These are phyloP conservation scores for Hanseniaspora occidentalis DNA, from an alignment of 805 yeast species.

Conservation along the genomic window DNA sequence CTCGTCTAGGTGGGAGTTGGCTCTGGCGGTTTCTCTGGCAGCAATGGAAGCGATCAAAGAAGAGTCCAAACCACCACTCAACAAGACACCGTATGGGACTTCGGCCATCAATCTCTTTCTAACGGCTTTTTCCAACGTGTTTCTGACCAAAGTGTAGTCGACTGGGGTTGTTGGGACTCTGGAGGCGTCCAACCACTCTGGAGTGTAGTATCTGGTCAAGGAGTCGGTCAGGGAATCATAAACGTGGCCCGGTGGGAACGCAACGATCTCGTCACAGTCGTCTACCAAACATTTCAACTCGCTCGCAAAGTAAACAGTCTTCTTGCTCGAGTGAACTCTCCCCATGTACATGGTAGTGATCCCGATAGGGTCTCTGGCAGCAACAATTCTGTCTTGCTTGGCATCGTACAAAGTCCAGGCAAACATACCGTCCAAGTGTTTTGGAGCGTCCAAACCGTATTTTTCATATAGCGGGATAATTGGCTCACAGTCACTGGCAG, in stretches of 20 bases:
- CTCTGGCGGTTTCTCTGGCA: constrained; percentile 82
- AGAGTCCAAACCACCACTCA: constrained; percentile 96
- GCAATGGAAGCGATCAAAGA: constrained; percentile 95
- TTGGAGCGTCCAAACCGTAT: constrained; percentile 83
- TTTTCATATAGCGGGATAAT: constrained; percentile 86
- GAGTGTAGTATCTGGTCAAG: constrained; percentile 77
- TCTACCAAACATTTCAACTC: constrained; percentile 90
- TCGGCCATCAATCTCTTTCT: constrained; percentile 99
- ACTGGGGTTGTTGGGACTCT: constrained; percentile 65
- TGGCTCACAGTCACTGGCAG: constrained; percentile 93
- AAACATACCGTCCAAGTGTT: constrained; percentile 93
- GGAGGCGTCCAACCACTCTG: constrained; percentile 86
- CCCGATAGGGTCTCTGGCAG: constrained; percentile 98
- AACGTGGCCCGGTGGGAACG: constrained; percentile 98
- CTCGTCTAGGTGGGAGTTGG: constrained; percentile 31
- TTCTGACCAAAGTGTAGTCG: constrained; percentile 62
- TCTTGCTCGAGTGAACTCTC: constrained; percentile 50
- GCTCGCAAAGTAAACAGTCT: constrained; percentile 79
- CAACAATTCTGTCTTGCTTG: constrained; percentile 72
- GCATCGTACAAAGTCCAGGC: constrained; percentile 89
- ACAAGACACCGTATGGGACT: constrained; percentile 95
- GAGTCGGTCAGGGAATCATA: constrained; percentile 86
- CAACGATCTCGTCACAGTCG: constrained; percentile 83
- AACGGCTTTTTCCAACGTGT: constrained; percentile 81
- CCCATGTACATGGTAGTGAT: constrained; percentile 96